Conservation (phyloP, 2,329 filamentous ascomycete genomes). For the Xylaria multiplex region DNA sequence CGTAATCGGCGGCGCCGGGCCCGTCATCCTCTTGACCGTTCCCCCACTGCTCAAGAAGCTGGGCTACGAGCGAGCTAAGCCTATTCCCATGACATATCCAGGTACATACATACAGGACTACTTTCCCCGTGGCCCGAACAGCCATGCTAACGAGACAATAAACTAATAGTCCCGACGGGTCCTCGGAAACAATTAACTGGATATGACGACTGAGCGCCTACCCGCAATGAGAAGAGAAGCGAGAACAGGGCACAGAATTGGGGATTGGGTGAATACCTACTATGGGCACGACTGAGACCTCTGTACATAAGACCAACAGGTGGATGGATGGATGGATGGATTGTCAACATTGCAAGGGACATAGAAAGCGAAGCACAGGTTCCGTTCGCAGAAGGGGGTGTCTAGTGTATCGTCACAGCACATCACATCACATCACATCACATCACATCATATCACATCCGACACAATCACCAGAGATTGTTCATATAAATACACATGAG, state of each 20-base stretch:
- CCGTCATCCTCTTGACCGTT: slow-evolving; percentile 73
- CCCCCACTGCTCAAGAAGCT: slow-evolving; percentile 78
- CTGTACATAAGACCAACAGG: slow-evolving; percentile 16
- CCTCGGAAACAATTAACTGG: slow-evolving; percentile 69
- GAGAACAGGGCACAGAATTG: background rate
- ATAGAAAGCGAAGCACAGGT: slow-evolving; percentile 7
- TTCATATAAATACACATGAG: slow-evolving; percentile 17
- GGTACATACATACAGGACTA: slow-evolving; percentile 64
- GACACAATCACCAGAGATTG: slow-evolving; percentile 17
- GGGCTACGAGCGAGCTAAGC: slow-evolving; percentile 77
- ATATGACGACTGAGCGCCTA: slow-evolving; percentile 64
- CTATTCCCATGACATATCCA: slow-evolving; percentile 90
- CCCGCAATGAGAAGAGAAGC: background rate
- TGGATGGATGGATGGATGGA: background rate
- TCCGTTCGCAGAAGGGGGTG: slow-evolving; percentile 18
- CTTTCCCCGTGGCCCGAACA: background rate
- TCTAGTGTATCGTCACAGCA: slow-evolving; percentile 11
- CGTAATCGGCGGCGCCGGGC: slow-evolving; percentile 77
- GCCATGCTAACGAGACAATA: slow-evolving; percentile 38
- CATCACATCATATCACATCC: slow-evolving; percentile 7
- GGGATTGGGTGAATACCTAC: background rate
- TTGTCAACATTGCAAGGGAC: background rate
- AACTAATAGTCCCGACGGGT: slow-evolving; percentile 62
- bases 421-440: slow-evolving; percentile 18
- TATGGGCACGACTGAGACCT: background rate